Conservation (phyloP, 1,284 basidiomycete genomes). For the Fomitiporia mediterranea region DNA sequence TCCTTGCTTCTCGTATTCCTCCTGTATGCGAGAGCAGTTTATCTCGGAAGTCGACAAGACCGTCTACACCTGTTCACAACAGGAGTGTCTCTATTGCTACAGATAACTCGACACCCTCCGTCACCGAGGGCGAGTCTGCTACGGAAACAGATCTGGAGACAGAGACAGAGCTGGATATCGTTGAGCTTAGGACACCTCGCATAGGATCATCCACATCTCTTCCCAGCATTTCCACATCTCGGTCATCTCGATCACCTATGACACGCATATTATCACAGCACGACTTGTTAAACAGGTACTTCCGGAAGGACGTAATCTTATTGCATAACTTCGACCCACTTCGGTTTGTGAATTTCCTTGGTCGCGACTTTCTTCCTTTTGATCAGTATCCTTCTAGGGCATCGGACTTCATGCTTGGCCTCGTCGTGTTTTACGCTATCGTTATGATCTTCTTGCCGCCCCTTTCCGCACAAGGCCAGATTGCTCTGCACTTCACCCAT, state of each 20-base stretch:
- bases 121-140: conserved; percentile 68
- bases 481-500: conserved; percentile 74
- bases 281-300: conserved; percentile 88
- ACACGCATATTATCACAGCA: conserved; percentile 59
- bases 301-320: conserved; percentile 83
- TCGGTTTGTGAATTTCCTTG: conserved; percentile 45
- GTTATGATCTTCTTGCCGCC: conserved; percentile 43
- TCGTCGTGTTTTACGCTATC: conserved; percentile 53
- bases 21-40: conserved; percentile 31
- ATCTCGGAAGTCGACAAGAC: neutral
- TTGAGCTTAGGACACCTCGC: conserved; percentile 22
- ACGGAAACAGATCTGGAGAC: conserved; percentile 56
- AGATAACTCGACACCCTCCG: conserved; percentile 51
- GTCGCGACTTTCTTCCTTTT: conserved; percentile 1
- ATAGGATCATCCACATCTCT: conserved; percentile 23
- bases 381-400: conserved; percentile 37
- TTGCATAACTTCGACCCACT: conserved; percentile 82
- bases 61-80: conserved; percentile 14
- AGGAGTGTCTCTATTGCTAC: conserved; percentile 23
- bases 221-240: neutral
- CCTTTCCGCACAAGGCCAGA: conserved; percentile 37
- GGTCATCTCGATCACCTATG: neutral
- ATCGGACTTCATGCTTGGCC: conserved; percentile 61
- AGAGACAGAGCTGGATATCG: conserved; percentile 46
- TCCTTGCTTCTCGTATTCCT: conserved; percentile 79